A percentile compares a stretch with the other conserved stretches of the same genome.
These are phyloP conservation scores for Daldinia loculata DNA, from an alignment of 495 filamentous ascomycete species.

Conservation along the genomic window DNA sequence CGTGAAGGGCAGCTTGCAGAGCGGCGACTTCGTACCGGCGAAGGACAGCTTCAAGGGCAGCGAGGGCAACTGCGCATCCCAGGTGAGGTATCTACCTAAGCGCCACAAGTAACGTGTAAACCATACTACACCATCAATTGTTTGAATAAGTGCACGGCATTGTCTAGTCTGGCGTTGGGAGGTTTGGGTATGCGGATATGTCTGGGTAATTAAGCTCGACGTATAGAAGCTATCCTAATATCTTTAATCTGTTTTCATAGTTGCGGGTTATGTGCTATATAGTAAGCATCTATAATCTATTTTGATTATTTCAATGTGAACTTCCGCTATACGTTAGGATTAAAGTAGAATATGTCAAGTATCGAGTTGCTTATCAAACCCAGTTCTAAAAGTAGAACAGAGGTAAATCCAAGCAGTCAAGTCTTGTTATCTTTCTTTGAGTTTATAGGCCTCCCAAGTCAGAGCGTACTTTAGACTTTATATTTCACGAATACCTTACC, in stretches of 20 bases:
- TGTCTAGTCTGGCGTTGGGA: slow-evolving; percentile 15
- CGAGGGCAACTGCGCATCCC: slow-evolving; percentile 48
- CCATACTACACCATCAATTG: background rate
- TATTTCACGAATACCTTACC: background rate
- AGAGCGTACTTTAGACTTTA: background rate
- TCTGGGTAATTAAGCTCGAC: background rate
- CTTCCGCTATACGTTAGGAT: no score
- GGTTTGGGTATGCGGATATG: slow-evolving; percentile 2
- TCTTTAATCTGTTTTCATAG: background rate
- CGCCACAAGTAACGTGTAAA: slow-evolving; percentile 26
- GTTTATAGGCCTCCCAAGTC: background rate
- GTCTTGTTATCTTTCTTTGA: no score
- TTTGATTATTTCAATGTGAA: background rate
- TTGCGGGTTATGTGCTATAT: background rate
- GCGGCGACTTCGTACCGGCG: slow-evolving; percentile 73
- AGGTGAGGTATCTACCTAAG: slow-evolving; percentile 54
- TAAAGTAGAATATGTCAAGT: no score
- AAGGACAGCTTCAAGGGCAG: slow-evolving; percentile 49
- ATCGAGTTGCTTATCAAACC: no score
- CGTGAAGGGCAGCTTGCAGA: slow-evolving; percentile 77
- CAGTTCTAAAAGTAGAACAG: no score
- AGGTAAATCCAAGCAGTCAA: no score
- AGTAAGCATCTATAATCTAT: background rate
- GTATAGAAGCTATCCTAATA: background rate
- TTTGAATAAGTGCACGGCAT: slow-evolving; percentile 17